phyloP scores from a whole-genome alignment of 352 stramenopile genomes.

The Stramenopiles sp. region DNA sequence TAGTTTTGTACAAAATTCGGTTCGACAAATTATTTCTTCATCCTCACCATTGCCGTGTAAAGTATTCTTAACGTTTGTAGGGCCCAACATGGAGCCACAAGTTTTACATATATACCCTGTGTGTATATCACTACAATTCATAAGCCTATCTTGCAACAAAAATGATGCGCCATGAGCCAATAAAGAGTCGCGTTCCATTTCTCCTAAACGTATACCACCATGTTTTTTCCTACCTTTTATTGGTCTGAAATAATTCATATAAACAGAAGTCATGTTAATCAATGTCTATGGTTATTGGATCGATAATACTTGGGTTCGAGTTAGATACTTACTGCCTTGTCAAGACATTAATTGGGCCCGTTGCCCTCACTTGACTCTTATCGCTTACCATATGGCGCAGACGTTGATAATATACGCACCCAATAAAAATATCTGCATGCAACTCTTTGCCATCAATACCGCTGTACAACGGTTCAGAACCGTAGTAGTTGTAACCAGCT shows the following conservation, averaged over 20 bases:
- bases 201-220: conserved; percentile 94
- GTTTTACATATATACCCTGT: conserved; percentile 84
- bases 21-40: neutral
- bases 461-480: conserved; percentile 95
- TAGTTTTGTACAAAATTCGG: neutral
- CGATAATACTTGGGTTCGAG: too few species aligned
- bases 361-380: conserved; percentile 97
- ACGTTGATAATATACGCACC: conserved; percentile 99
- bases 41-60: neutral
- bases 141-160: conserved; percentile 80
- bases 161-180: conserved; percentile 74
- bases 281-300: too few species aligned
- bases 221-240: conserved; percentile 98
- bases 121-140: conserved; percentile 98
- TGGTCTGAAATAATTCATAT: too few species aligned
- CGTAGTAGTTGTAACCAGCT: conserved; percentile 95
- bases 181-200: conserved; percentile 99
- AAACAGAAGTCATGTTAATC: too few species aligned
- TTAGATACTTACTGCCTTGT: too few species aligned
- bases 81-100: conserved; percentile 50
- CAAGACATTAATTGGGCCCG: conserved; percentile 91
- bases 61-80: neutral
- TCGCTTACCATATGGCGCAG: conserved; percentile 99
- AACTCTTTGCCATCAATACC: conserved; percentile 93
- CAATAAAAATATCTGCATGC: conserved; percentile 99